Base-by-base conservation (phyloP, 306 rosid species). In the Comarum palustre region DNA sequence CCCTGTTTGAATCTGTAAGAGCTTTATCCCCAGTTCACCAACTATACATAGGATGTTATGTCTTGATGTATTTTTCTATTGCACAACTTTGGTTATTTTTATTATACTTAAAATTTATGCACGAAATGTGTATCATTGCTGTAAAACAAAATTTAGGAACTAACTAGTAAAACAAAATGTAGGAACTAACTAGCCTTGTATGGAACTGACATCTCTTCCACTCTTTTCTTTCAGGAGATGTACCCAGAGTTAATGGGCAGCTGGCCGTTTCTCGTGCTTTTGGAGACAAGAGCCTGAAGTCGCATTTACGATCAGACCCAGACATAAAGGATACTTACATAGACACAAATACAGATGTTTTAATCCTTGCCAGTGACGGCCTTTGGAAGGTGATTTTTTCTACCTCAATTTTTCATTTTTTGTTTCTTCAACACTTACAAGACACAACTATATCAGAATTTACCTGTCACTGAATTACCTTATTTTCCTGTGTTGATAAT, bases 221-320 rank as follows among this genome's bases (percentile, higher is more conserved):
- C 55, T 29, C 60, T 43, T 50, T 46, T 54, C 54, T 34, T 76
- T 66, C 81, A 90, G 97, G 97, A 80, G 98, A 93, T 46, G 97
- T 93, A 41, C 97, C 97, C 63, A 79, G 97, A 85, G 98, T 93
- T 64, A 93, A 93, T 15, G 98, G 98, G 20, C 96, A 93, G 84
- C 85, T 93, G 42, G 98, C 98, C 1, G 98, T 90, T 81, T 85
- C 98, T 67, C 97, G 97, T 22, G 98, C 98, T 65, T 93, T 93
- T 54, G 97, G 97, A 63, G 98, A 93, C 82, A 93, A 90, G 78
- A 93, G 96, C 82, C 96, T 93, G 20, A 93, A 93, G 85, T 84
- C 84, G 48, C 98, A 93, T 78, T 67, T 90, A 87, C 89, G 96
- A 54, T 90, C 97, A 6, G 97, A 93, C 71, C 97, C 97, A 0